Conservation (phyloP, 2,329 filamentous ascomycete species). For the Cercospora sp. region DNA sequence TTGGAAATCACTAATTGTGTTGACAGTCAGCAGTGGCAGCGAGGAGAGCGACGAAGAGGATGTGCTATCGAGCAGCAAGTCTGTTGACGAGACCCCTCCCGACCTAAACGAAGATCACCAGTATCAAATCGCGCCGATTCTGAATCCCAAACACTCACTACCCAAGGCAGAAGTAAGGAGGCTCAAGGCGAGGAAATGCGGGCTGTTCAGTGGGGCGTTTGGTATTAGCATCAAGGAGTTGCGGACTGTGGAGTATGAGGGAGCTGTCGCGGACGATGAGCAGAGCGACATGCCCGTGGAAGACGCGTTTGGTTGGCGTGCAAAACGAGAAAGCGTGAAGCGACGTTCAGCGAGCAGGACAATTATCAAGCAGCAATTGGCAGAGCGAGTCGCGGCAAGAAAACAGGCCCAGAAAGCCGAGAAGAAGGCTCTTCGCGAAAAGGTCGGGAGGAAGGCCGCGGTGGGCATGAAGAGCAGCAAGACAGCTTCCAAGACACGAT, state of each 20-base stretch:
- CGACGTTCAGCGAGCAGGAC: slow-evolving; percentile 12
- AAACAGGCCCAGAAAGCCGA: slow-evolving; percentile 10
- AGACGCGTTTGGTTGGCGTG: background rate
- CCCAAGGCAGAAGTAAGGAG: slow-evolving; percentile 13
- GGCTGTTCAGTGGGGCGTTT: slow-evolving; percentile 4
- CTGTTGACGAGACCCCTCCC: background rate
- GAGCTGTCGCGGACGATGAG: background rate
- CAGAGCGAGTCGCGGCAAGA: slow-evolving; percentile 4
- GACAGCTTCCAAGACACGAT: background rate
- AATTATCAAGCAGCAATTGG: slow-evolving; percentile 14
- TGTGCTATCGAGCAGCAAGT: background rate
- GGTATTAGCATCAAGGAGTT: background rate
- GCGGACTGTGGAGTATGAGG: background rate
- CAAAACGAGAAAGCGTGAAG: background rate
- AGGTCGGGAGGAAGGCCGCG: background rate
- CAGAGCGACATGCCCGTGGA: background rate
- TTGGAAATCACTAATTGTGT: background rate
- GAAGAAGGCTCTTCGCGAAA: slow-evolving; percentile 2
- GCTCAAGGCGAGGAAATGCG: slow-evolving; percentile 24
- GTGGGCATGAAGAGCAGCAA: background rate
- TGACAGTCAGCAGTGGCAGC: background rate
- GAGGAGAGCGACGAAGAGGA: background rate
- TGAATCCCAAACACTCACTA: slow-evolving; percentile 23
- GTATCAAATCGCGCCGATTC: slow-evolving; percentile 18
- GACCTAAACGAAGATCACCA: background rate